phyloP scores from a whole-genome alignment of 176 grass and related monocot genomes.

The Oryza meridionalis region DNA sequence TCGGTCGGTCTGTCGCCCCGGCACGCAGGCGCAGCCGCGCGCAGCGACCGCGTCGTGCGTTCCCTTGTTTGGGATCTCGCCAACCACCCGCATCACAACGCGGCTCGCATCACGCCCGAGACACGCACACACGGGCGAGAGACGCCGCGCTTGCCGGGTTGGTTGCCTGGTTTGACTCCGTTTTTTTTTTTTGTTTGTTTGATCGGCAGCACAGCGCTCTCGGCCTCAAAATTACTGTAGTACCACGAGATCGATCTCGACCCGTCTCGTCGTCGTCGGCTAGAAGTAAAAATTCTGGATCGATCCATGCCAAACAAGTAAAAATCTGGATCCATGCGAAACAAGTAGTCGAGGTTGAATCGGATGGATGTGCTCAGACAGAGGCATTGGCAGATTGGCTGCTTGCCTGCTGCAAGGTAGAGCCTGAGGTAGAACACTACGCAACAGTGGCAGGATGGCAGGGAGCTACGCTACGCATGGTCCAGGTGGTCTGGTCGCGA shows the following conservation, averaged over 20 bases:
- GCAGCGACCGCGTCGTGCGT: conserved; percentile 17
- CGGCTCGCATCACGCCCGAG: conserved; percentile 34
- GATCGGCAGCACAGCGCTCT: not conserved
- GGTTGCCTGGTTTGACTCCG: not conserved
- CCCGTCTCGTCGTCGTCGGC: too few species aligned
- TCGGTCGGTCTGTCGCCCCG: too few species aligned
- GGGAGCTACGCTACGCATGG: not conserved
- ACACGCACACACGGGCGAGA: not conserved
- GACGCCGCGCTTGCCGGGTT: not conserved
- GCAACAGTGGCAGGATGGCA: not conserved
- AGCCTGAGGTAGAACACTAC: too few species aligned
- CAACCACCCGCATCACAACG: not conserved
- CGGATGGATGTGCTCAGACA: not conserved
- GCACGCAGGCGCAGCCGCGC: not conserved
- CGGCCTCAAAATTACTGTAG: too few species aligned
- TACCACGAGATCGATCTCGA: too few species aligned
- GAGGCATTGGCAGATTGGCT: not conserved
- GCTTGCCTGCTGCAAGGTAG: not conserved
- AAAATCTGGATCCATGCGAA: not conserved
- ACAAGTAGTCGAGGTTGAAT: not conserved
- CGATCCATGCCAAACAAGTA: not conserved
- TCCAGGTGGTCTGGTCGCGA: not conserved
- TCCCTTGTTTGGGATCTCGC: conserved; percentile 12
- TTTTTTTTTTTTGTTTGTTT: not conserved
- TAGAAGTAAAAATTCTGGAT: not conserved